Percentiles rank a stretch among this genome's conserved stretches.
These are phyloP conservation scores for Blumeria hordei DNA, from an alignment of 2,329 filamentous ascomycete genomes.

Conservation along the genomic window DNA sequence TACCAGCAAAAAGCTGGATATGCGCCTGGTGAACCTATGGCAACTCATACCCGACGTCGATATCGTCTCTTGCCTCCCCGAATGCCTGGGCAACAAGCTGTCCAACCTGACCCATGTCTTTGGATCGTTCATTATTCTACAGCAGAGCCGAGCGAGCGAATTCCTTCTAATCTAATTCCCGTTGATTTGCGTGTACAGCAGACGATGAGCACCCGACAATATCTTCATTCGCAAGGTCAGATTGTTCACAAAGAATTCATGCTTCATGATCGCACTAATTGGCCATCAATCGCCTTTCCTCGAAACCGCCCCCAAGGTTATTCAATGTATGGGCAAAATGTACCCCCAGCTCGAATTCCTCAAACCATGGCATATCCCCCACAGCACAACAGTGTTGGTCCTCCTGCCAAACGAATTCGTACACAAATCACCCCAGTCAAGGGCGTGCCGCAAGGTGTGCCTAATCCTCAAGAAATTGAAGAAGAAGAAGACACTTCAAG, in stretches of 20 bases:
- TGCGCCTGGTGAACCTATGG: constrained; percentile 47
- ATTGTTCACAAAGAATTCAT: constrained; percentile 85
- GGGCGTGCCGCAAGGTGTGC: constrained; percentile 5
- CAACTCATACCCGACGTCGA: constrained; percentile 57
- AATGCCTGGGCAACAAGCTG: constrained; percentile 40
- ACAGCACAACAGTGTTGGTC: constrained; percentile 23
- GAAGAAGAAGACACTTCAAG: constrained; percentile 76
- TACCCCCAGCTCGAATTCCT: constrained; percentile 13
- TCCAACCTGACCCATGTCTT: constrained; percentile 53
- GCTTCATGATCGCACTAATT: constrained; percentile 69
- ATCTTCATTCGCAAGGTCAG: constrained; percentile 50
- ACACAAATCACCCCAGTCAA: constrained; percentile 8
- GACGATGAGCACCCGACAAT: constrained; percentile 35
- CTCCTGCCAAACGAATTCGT: constrained; percentile 28
- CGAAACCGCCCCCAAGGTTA: constrained; percentile 20
- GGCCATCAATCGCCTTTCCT: constrained; percentile 62
- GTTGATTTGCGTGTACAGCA: constrained; percentile 35
- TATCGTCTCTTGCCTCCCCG: constrained; percentile 63
- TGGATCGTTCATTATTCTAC: constrained; percentile 84
- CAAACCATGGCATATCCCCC: constrained; percentile 39
- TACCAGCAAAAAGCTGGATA: constrained; percentile 65
- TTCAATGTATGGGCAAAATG: constrained; percentile 10
- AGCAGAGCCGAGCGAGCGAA: constrained; percentile 46
- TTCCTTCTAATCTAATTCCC: constrained; percentile 44
- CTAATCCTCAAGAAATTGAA: constrained; percentile 24